Conservation (phyloP, 306 rosid genomes). For the Prunus mume region DNA sequence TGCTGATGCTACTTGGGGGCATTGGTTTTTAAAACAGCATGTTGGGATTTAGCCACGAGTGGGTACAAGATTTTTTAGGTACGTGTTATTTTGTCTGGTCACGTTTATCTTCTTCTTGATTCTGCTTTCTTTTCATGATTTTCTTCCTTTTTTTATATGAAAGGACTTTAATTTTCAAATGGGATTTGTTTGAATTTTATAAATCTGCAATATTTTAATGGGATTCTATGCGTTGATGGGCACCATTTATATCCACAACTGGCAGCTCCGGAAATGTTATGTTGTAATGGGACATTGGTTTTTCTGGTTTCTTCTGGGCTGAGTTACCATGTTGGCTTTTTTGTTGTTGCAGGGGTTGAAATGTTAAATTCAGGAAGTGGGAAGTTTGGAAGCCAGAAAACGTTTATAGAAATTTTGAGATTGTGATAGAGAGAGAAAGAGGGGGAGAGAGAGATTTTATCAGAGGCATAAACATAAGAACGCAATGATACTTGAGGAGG, state of each 20-base stretch:
- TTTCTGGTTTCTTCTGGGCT: conserved; percentile 7
- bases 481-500: conserved; percentile 49
- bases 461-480: not conserved
- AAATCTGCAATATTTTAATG: not conserved
- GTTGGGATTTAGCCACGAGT: conserved; percentile 33
- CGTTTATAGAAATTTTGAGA: conserved; percentile 18
- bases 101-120: conserved; percentile 32
- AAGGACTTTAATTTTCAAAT: not conserved
- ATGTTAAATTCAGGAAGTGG: conserved; percentile 29
- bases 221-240: not conserved
- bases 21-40: conserved; percentile 29
- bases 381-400: conserved; percentile 5
- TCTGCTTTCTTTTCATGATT: conserved; percentile 19
- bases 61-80: conserved; percentile 55
- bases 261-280: conserved; percentile 5
- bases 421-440: not conserved
- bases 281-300: conserved; percentile 20
- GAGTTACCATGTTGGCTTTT: conserved; percentile 32
- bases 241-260: conserved; percentile 19
- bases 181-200: conserved; percentile 2
- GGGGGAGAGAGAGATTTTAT: conserved; percentile 19
- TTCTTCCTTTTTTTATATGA: not conserved
- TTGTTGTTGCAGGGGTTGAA: conserved; percentile 42
- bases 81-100: conserved; percentile 36
- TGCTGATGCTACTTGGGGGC: conserved; percentile 32